Base-by-base conservation (phyloP, 2,329 filamentous ascomycete species). In the Verticillium zaregamsianum region DNA sequence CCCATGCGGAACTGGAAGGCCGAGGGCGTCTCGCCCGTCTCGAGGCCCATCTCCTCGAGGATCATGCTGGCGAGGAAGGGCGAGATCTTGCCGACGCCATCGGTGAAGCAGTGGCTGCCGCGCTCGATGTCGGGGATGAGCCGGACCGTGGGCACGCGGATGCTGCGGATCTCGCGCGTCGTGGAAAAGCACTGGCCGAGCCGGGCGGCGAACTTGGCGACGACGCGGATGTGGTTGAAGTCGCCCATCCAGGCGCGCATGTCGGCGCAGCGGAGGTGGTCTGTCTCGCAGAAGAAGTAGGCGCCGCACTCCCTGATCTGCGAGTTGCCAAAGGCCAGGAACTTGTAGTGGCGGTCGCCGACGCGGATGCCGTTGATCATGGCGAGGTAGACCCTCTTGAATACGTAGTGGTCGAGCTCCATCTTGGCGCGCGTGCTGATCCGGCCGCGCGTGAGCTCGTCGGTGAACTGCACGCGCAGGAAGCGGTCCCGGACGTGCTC, bases 121-220 rank as follows among this genome's bases (percentile, higher is more conserved):
- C 82, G 81, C 62, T 87, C 79, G 23, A 98, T 84, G 66, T 98
- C 95, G 0, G 81, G 74, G 35, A 94, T 91, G 4, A 79, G 85
- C 5, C 80, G 79, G 14, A 84, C 79, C 1, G 81, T 79, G 0
- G 85, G 85, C 7, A 89, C 84, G 0, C 81, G 82, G 25, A 88
- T 85, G 17, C 86, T 83, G 32, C 80, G 82, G 52, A 96, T 87
- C 12, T 90, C 87, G 63, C 91, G 81, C 0, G 95, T 99, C 0
- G 94, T 97, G 0, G 95, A 97, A 71, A 99, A 97, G 72, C 93
- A 97, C 74, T 98, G 95, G 0, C 95, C 95, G 20, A 98, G 80
- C 32, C 95, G 86, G 32, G 95, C 92, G 57, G 92, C 91, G 72
- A 93, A 91, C 70, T 96, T 97, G 33, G 94, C 93, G n/a, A 96